Evolutionary conservation across 2,329 filamentous ascomycete genomes (phyloP), one percentile per base, ranked within the genome.

Genomic region (Teratosphaeria viscida): DNA sequence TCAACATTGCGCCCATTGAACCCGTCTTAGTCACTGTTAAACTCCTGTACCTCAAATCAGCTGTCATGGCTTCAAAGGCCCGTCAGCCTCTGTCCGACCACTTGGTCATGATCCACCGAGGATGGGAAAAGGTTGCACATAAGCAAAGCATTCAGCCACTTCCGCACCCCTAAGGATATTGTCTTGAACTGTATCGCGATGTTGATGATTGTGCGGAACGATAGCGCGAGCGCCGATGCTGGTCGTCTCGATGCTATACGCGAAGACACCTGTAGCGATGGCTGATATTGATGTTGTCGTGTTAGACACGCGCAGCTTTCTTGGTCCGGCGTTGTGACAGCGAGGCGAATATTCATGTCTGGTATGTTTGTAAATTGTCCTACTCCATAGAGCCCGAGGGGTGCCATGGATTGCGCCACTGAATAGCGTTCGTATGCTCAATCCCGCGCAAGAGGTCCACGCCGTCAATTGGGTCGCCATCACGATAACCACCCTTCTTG

Each of bases 381-480:
- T 49, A 49, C 43, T 49, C 43, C 43, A 49, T 49, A 23, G 43
- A 49, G 19, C 43, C 43, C 19, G 43, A 19, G 52, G 53, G 53
- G 26, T 37, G 27, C 61, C 61, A 62, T 16, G 61, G 61, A 29
- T 62, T 57, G 27, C 61, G 57, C 26, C 49, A 64, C 10, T 43
- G 26, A 26, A 64, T 63, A n/a, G 58, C 63, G 26, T 55, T 60
- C 19, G 57, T 63, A 12, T 58, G 57, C 34, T 63, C 61, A 8
- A 56, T 49, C 6, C 61, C 57, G 6, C 63, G 59, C 19, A 65
- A 56, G 23, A 64, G 43, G 11, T 64, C 63, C 7, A 65, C 57
- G 23, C 52, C 52, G 6, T 62, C 58, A 12, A 63, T 60, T 4
- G 59, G 59, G 55, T 62, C 47, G 37, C 63, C 63, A 53, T 65